phyloP scores from a whole-genome alignment of 2,329 filamentous ascomycete species.

The Thielaviopsis populi region DNA sequence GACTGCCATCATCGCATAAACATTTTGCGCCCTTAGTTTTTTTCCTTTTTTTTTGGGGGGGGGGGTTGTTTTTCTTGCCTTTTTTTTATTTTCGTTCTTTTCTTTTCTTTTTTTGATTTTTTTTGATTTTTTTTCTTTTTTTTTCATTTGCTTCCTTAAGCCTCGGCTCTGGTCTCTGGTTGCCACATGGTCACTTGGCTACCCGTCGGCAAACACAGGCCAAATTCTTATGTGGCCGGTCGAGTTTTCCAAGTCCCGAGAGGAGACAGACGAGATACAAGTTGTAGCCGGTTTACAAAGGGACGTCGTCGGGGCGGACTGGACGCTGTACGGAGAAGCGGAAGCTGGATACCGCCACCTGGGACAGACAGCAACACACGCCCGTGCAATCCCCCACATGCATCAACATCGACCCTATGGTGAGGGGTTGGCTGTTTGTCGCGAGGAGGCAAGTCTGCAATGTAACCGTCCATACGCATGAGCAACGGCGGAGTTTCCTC shows the following conservation, averaged over 20 bases:
- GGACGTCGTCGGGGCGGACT: too few relatives aligned
- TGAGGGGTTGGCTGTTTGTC: not conserved
- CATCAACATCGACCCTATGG: too few relatives aligned
- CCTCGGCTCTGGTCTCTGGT: not conserved
- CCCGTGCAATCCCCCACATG: too few relatives aligned
- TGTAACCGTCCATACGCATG: not conserved
- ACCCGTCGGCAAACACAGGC: too few relatives aligned
- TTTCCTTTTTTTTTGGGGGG: not conserved
- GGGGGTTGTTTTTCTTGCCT: not conserved
- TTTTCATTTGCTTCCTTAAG: not conserved
- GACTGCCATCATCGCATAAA: not conserved
- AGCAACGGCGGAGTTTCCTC: not conserved
- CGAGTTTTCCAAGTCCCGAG: too few relatives aligned
- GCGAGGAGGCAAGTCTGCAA: not conserved
- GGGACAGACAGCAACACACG: too few relatives aligned
- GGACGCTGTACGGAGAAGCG: too few relatives aligned
- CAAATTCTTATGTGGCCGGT: too few relatives aligned
- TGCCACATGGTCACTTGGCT: not conserved
- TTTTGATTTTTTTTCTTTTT: not conserved
- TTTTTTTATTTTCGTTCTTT: not conserved
- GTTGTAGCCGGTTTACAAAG: too few relatives aligned
- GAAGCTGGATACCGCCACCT: not conserved
- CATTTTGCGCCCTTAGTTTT: not conserved
- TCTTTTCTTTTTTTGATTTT: not conserved
- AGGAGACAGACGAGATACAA: too few relatives aligned